These are phyloP conservation scores for Ophiostoma sp. DNA, from an alignment of 2,329 filamentous ascomycete genomes.

Conservation along the genomic window DNA sequence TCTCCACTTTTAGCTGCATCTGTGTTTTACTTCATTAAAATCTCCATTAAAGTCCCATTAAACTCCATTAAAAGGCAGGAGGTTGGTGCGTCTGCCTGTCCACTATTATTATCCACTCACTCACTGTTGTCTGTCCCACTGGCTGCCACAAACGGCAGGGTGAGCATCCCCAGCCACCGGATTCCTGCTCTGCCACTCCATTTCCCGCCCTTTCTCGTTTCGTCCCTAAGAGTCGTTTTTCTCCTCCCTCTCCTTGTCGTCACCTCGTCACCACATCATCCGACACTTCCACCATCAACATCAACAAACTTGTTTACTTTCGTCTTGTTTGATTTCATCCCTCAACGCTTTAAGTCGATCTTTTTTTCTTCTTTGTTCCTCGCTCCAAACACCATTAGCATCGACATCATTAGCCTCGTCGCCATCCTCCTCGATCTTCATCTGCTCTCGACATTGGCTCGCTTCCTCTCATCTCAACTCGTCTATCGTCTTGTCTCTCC, in stretches of 20 bases:
- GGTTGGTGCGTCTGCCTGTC: constrained; percentile 1
- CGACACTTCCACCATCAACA: constrained; percentile 5
- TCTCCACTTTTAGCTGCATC: constrained; percentile 20
- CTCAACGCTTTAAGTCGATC: not conserved
- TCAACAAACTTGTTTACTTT: constrained; percentile 11
- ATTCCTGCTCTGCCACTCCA: constrained; percentile 14
- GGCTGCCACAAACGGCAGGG: constrained; percentile 15
- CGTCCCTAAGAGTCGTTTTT: constrained; percentile 9
- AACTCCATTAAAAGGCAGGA: not conserved
- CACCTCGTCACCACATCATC: constrained; percentile 15
- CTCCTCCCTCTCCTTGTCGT: constrained; percentile 9
- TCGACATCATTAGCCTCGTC: constrained; percentile 7
- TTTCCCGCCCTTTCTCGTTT: constrained; percentile 12
- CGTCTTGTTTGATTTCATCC: constrained; percentile 9
- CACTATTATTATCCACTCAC: not conserved
- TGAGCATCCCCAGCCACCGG: constrained; percentile 24
- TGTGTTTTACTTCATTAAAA: constrained; percentile 2
- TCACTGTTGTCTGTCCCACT: constrained; percentile 7
- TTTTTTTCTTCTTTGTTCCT: not conserved
- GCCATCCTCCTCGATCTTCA: not conserved
- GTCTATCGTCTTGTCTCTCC: not conserved
- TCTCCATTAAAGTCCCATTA: not conserved
- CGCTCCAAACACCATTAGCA: constrained; percentile 4
- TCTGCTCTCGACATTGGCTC: not conserved
- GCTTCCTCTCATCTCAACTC: not conserved